Percentiles rank a stretch among this genome's conserved stretches.
phyloP scores from a whole-genome alignment of 2,329 filamentous ascomycete species.

The Lecanicillium sp. region DNA sequence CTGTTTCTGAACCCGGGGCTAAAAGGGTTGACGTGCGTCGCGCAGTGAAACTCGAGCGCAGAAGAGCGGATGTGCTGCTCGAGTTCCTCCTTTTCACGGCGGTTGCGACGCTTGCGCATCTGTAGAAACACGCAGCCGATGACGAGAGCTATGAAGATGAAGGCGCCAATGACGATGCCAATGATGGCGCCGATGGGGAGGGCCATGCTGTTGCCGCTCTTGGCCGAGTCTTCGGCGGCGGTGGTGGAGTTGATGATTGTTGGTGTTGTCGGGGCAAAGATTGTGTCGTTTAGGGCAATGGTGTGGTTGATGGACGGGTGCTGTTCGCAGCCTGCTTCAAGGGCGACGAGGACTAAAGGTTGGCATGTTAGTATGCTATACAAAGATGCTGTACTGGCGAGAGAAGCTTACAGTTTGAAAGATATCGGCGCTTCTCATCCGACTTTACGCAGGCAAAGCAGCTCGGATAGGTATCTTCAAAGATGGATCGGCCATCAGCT shows the following conservation, averaged over 20 bases:
- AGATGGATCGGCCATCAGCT: constrained; percentile 28
- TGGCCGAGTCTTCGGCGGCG: background rate
- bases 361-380: background rate
- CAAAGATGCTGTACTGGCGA: constrained; percentile 2
- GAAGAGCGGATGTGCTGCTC: constrained; percentile 19
- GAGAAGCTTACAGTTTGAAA: constrained; percentile 41
- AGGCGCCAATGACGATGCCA: constrained; percentile 33
- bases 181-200: constrained; percentile 33
- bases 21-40: constrained; percentile 33
- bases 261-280: constrained; percentile 27
- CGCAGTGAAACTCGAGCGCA: constrained; percentile 44
- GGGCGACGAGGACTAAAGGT: constrained; percentile 44
- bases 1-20: constrained; percentile 29
- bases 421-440: constrained; percentile 30
- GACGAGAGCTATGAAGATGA: constrained; percentile 28
- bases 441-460: constrained; percentile 40
- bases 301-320: constrained; percentile 28
- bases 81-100: constrained; percentile 6
- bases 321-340: constrained; percentile 44
- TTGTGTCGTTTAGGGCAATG: constrained; percentile 35
- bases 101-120: constrained; percentile 35
- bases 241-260: constrained; percentile 3
- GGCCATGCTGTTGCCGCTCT: constrained; percentile 2
- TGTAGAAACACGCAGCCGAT: constrained; percentile 36
- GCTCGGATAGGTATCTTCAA: constrained; percentile 21